Base-by-base conservation (phyloP, 768 basidiomycete genomes). In the Russula emetica region DNA sequence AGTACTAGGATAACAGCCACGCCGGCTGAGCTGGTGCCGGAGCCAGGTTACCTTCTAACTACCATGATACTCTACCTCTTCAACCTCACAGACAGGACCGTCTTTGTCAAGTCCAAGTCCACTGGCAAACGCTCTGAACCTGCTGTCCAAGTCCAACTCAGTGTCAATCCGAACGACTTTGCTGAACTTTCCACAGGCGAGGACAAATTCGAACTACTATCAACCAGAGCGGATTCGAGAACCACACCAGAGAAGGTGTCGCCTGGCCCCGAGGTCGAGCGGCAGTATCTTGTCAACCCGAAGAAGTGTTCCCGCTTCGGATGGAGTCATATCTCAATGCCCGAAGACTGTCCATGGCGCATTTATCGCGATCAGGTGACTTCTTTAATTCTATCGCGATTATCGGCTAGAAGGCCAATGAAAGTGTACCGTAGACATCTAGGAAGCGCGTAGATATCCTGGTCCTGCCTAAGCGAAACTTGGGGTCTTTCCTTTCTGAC, bases 391-490 rank as follows among this genome's bases (percentile, higher is more conserved):
- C 57, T 16, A 22, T 59, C 50, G 28, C 44, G n/a, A 16, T 40
- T 18, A 1, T 38, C 30, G 14, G 24, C 51, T 36, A 60, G 24
- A 50, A 40, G 16, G 11, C 52, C 24, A 16, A 50, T 38, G 34
- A 67, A 62, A 28, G 28, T 50, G 38, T 32, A 38, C 60, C 36
- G n/a, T 63, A 88, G 86, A 68, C 81, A 8, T 76, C 79, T 10
- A 74, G 74, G 58, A 77, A 74, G 52, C 77, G 78, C 53, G 75
- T 78, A 60, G 76, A 74, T 60, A 67, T 93, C 18, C 68, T 85
- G 5, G 77, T 92, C 24, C 71, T 93, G 36, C 82, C 83, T n/a
- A 78, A 75, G 50, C 79, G 92, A 61, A 76, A 84, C 60, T 71
- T 85, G 58, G 76, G 81, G 6, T 80, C 82, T 2, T 94, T 83